Base-by-base conservation (phyloP, 2,329 filamentous ascomycete genomes). In the Cladosporium sp. region DNA sequence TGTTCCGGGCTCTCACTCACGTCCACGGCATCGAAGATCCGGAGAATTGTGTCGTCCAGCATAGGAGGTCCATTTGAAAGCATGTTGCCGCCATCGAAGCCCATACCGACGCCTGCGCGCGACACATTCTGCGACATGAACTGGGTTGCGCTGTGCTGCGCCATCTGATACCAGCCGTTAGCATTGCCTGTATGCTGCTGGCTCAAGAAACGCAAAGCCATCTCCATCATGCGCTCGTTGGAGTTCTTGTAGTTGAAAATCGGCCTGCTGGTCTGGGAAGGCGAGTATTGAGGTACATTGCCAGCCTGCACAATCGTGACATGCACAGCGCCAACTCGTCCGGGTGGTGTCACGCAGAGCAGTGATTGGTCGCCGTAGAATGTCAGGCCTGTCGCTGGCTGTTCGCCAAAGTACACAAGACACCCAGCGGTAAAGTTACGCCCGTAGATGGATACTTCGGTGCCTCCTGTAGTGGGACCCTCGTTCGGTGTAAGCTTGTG, bases 401-500 rank as follows among this genome's bases (percentile, higher is more conserved):
- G 76, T 56, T 85, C 82, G 16, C 91, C 91, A 67, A 96, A 96
- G 70, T 90, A 86, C 51, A 95, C 87, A 57, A 91, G 87, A 56
- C 95, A 78, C 1, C 83, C 83, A 69, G 86, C 85, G 58, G 83
- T 85, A 66, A 95, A 95, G 11, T 85, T 83, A 58, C 84, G 87
- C 14, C 91, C 90, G 8, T 95, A 75, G 52, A 93, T 81, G 0
- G 88, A 92, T 3, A 95, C 89, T 67, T 96, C 90, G 49, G 89
- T 90, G 40, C 90, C 90, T 54, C 90, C 90, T 34, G 82, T 82
- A 54, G 84, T 87, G 6, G 90, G 87, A 0, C 90, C 90, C 68
- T 95, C 87, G 31, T 79, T 80, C 0, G 91, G 90, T 34, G 93
- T 88, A 56, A 95, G 78, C 67, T 91, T 92, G 66, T 89, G 85